A percentile compares a stretch with the other conserved stretches of the same genome.
phyloP scores from a whole-genome alignment of 192 early-diverging fungal genomes.

The Spizellomyces sp. region DNA sequence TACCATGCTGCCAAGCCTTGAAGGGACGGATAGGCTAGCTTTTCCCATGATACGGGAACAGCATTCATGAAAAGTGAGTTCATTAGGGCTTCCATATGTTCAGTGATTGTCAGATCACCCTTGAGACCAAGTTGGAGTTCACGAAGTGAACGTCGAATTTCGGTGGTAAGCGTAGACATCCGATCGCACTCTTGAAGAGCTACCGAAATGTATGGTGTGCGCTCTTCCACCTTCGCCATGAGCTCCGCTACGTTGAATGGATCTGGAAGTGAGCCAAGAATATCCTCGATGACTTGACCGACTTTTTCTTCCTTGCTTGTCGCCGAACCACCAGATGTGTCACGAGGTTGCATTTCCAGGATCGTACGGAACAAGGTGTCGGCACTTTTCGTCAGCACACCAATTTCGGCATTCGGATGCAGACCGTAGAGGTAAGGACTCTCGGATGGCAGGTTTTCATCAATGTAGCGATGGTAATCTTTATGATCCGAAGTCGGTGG shows the following conservation, averaged over 20 bases:
- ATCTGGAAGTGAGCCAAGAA: conserved; percentile 58
- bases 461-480: conserved; percentile 68
- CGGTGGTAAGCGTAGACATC: conserved; percentile 61
- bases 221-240: conserved; percentile 64
- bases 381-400: conserved; percentile 62
- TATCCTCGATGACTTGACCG: conserved; percentile 59
- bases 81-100: conserved; percentile 67
- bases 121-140: conserved; percentile 67
- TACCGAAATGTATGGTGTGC: conserved; percentile 69
- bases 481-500: conserved; percentile 66
- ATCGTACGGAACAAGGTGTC: conserved; percentile 70
- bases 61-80: conserved; percentile 63
- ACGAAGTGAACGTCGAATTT: conserved; percentile 62
- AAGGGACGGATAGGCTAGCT: conserved; percentile 64
- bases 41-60: conserved; percentile 63
- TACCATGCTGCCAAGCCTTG: conserved; percentile 61
- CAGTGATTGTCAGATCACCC: conserved; percentile 67
- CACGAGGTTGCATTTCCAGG: conserved; percentile 66
- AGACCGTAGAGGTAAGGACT: conserved; percentile 64
- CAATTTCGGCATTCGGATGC: conserved; percentile 72
- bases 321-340: conserved; percentile 55
- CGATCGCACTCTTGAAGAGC: conserved; percentile 67
- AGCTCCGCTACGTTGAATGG: conserved; percentile 63
- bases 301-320: conserved; percentile 70
- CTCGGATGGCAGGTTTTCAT: conserved; percentile 66